These are phyloP conservation scores for Boletus coccyginus DNA, from an alignment of 768 basidiomycete species.

Conservation along the genomic window DNA sequence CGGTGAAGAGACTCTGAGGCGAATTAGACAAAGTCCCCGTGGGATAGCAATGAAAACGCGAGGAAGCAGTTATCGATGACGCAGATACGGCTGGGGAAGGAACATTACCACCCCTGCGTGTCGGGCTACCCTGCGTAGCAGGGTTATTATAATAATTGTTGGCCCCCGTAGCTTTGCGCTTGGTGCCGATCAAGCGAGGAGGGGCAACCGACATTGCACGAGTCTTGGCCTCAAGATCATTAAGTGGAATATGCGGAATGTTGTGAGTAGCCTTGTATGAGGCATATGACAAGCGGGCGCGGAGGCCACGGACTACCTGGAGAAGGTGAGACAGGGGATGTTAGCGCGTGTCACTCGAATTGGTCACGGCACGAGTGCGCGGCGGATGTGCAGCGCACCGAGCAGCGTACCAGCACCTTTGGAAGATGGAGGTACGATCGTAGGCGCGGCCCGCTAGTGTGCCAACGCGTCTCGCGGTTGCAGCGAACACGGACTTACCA, in stretches of 20 bases:
- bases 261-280: slow-evolving; percentile 82
- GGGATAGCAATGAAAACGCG: slow-evolving; percentile 45
- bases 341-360: slow-evolving; percentile 19
- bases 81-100: slow-evolving; percentile 34
- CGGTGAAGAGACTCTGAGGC: slow-evolving; percentile 63
- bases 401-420: slow-evolving; percentile 1
- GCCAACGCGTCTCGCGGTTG: slow-evolving; percentile 48
- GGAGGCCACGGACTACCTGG: slow-evolving; percentile 78
- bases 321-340: slow-evolving; percentile 29
- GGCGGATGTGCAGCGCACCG: background rate
- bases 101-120: slow-evolving; percentile 45
- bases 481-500: slow-evolving; percentile 53
- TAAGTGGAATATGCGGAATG: slow-evolving; percentile 59
- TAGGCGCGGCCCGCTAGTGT: slow-evolving; percentile 23
- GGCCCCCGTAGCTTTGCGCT: slow-evolving; percentile 46
- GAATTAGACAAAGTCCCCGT: slow-evolving; percentile 39
- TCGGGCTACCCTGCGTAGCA: slow-evolving; percentile 42
- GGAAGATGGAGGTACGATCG: slow-evolving; percentile 3
- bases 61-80: slow-evolving; percentile 28
- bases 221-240: slow-evolving; percentile 68
- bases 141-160: slow-evolving; percentile 52
- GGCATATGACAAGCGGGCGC: slow-evolving; percentile 79
- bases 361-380: slow-evolving; percentile 8
- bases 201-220: slow-evolving; percentile 42
- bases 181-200: slow-evolving; percentile 55